Evolutionary conservation across 768 basidiomycete genomes (phyloP).

Genomic region (Mycena olivaceomarginata): DNA sequence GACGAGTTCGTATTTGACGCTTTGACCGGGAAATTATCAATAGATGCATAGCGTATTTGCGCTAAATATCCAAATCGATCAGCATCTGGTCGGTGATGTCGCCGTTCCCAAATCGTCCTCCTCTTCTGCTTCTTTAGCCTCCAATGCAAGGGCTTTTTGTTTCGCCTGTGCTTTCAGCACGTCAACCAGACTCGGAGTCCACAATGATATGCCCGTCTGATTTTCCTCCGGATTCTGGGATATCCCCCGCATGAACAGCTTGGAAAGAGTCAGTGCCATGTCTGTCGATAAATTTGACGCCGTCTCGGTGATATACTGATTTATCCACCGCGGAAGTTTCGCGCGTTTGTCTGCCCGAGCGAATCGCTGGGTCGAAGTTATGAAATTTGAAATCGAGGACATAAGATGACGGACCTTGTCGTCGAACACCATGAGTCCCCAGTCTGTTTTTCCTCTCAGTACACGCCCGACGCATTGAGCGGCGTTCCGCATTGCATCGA

Average conservation of each 20-base stretch:
- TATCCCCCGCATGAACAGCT: slow-evolving; percentile 98
- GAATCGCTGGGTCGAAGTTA: slow-evolving; percentile 77
- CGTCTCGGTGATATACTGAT: slow-evolving; percentile 99
- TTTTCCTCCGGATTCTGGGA: slow-evolving; percentile 98
- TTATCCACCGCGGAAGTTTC: slow-evolving; percentile 98
- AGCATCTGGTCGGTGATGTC: slow-evolving; percentile 80
- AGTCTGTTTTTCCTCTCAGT: slow-evolving; percentile 98
- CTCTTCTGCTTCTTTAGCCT: slow-evolving; percentile 65
- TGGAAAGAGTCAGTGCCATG: slow-evolving; percentile 96
- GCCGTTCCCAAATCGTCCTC: slow-evolving; percentile 83
- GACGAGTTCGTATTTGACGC: slow-evolving; percentile 2
- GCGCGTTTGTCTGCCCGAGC: slow-evolving; percentile 95
- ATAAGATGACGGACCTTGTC: slow-evolving; percentile 84
- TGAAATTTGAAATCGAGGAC: not conserved
- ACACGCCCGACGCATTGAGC: slow-evolving; percentile 99
- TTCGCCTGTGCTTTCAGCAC: slow-evolving; percentile 90
- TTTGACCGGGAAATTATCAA: slow-evolving; percentile 9
- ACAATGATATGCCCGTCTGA: slow-evolving; percentile 94
- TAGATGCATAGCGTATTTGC: not conserved
- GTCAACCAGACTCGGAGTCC: slow-evolving; percentile 97
- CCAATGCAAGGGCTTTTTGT: slow-evolving; percentile 79
- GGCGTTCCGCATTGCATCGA: slow-evolving; percentile 99
- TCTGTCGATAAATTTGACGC: slow-evolving; percentile 98
- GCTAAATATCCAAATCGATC: slow-evolving; percentile 69
- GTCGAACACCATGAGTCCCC: slow-evolving; percentile 99